These are phyloP conservation scores for Blastomyces gilchristii DNA, from an alignment of 2,329 filamentous ascomycete genomes.

Conservation along the genomic window DNA sequence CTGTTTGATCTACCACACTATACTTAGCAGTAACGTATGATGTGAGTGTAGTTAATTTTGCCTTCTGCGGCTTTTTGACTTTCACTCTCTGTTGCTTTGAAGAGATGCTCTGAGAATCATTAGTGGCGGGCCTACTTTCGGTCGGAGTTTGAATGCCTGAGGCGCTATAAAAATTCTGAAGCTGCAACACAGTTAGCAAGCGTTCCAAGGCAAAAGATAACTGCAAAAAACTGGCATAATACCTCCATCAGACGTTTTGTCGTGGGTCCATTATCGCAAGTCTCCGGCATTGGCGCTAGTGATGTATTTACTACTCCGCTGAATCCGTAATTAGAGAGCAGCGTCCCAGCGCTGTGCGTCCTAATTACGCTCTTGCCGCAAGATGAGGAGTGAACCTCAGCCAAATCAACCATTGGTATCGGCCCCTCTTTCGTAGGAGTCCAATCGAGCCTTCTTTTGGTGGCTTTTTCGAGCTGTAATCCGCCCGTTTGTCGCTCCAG, in stretches of 20 bases:
- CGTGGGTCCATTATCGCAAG: slow-evolving; percentile 22
- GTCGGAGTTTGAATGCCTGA: not conserved
- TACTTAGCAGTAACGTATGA: slow-evolving; percentile 66
- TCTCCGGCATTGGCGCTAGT: slow-evolving; percentile 5
- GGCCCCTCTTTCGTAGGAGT: slow-evolving; percentile 49
- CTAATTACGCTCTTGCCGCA: not conserved
- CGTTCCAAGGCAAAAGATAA: not conserved
- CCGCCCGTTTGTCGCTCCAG: slow-evolving; percentile 1
- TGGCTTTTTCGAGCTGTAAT: slow-evolving; percentile 36
- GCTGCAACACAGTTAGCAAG: slow-evolving; percentile 2
- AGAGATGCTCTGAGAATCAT: not conserved
- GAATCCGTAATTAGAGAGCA: slow-evolving; percentile 36
- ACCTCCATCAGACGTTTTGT: slow-evolving; percentile 33
- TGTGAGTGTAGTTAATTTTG: slow-evolving; percentile 68
- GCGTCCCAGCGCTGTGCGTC: slow-evolving; percentile 22
- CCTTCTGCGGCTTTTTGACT: slow-evolving; percentile 46
- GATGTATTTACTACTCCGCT: slow-evolving; percentile 18
- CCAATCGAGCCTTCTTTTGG: slow-evolving; percentile 53
- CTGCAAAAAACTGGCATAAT: slow-evolving; percentile 6
- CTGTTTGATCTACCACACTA: slow-evolving; percentile 27
- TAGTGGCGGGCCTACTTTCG: not conserved
- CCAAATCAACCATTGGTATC: slow-evolving; percentile 18
- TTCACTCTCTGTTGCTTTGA: slow-evolving; percentile 13
- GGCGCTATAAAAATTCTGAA: not conserved
- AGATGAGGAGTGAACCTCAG: slow-evolving; percentile 9